phyloP scores from a whole-genome alignment of 495 filamentous ascomycete species.

The Penicillium nucicola region DNA sequence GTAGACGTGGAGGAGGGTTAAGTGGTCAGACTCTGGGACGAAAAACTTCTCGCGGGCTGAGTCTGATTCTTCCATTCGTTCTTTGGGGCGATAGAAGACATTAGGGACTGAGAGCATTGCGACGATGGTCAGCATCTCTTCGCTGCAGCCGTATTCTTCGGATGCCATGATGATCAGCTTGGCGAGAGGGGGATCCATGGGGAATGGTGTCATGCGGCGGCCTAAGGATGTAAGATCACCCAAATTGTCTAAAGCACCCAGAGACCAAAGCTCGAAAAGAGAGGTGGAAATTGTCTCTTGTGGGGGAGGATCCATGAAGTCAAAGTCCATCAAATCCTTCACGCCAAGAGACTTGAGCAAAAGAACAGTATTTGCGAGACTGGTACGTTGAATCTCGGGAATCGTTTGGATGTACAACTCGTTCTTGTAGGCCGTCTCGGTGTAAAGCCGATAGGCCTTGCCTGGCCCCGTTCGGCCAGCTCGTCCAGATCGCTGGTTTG shows the following conservation, averaged over 20 bases:
- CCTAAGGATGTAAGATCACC: slow-evolving; percentile 88
- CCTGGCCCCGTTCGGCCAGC: slow-evolving; percentile 94
- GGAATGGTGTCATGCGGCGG: slow-evolving; percentile 92
- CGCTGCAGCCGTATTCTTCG: slow-evolving; percentile 85
- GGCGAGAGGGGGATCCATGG: slow-evolving; percentile 91
- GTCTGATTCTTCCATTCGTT: slow-evolving; percentile 95
- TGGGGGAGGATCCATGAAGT: slow-evolving; percentile 98
- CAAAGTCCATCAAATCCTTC: slow-evolving; percentile 92
- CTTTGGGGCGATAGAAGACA: slow-evolving; percentile 97
- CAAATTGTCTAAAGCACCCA: slow-evolving; percentile 90
- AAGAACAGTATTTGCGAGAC: slow-evolving; percentile 90
- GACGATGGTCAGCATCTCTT: slow-evolving; percentile 98
- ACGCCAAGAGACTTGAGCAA: slow-evolving; percentile 94
- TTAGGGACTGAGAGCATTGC: slow-evolving; percentile 96
- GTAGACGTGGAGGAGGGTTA: slow-evolving; percentile 95
- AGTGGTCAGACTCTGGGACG: slow-evolving; percentile 93
- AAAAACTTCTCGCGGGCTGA: slow-evolving; percentile 98
- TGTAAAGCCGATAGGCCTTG: slow-evolving; percentile 92
- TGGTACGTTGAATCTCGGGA: slow-evolving; percentile 96
- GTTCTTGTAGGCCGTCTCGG: slow-evolving; percentile 91
- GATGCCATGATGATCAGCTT: slow-evolving; percentile 89
- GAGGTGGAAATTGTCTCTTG: slow-evolving; percentile 98
- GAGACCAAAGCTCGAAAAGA: slow-evolving; percentile 95
- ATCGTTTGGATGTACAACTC: slow-evolving; percentile 98
- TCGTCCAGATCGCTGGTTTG: slow-evolving; percentile 87